Base-by-base conservation (phyloP, 2,329 filamentous ascomycete species). In the Aspergillus phoenicis region DNA sequence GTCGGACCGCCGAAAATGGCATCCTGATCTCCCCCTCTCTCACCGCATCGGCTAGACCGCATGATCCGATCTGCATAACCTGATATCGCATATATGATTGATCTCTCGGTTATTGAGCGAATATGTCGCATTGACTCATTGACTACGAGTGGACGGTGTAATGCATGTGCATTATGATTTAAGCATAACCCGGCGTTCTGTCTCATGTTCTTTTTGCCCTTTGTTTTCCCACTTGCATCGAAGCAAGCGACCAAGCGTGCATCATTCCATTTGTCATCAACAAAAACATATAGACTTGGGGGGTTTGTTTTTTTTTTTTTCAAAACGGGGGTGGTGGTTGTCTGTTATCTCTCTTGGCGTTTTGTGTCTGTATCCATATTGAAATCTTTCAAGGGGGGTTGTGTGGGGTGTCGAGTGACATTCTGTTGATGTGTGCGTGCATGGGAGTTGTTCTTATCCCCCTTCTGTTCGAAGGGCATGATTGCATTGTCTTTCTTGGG, bases 71-170 rank as follows among this genome's bases (percentile, higher is more conserved):
- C 62, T 61, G 57, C 64, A 67, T 63, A 64, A 36, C 59, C 47
- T 33, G 47, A 51, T 51, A 33, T 26, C 15, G 39, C 64, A 60
- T 55, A 45, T 57, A 62, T 45, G 64, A 66, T 56, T 61, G 39
- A 58, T 61, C n/a, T 45, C 52, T 59, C 39, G 59, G 52, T 58
- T 59, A 49, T 62, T 60, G 33, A 62, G 58, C 57, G 49, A 57
- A 17, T 17, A 43, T 58, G 62, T 51, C 49, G 55, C 57, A 62
- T 52, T 66, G 47, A 57, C 52, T 66, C 33, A 51, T 54, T 58
- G 52, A 57, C 62, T 55, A 67, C 65, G 67, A 67, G 55, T 63
- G 61, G 62, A 68, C 59, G 66, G 62, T 64, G 56, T 66, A 61
- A 69, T 65, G 66, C 64, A 64, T 59, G 59, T 62, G 64, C 66